Conservation (phyloP, 768 basidiomycete species). For the Botryobasidium botryosum region DNA sequence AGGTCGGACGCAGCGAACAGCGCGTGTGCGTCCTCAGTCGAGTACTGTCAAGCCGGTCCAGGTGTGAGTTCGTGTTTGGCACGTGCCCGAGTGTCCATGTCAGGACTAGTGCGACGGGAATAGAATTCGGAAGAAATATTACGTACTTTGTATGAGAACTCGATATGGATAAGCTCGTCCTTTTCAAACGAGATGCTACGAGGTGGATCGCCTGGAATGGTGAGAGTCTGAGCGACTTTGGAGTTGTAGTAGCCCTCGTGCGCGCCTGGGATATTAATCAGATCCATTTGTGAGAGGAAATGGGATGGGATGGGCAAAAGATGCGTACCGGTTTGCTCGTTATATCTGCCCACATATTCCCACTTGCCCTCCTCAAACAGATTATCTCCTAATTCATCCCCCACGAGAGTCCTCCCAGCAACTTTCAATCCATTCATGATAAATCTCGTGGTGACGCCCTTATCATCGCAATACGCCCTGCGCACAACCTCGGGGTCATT, state of each 20-base stretch:
- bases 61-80: not conserved
- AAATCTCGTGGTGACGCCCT: constrained; percentile 55
- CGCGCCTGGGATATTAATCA: constrained; percentile 31
- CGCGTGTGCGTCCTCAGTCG: constrained; percentile 44
- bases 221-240: constrained; percentile 39
- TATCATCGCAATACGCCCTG: constrained; percentile 68
- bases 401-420: constrained; percentile 50
- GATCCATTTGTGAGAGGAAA: not conserved
- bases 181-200: constrained; percentile 35
- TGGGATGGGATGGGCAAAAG: not conserved
- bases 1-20: constrained; percentile 63
- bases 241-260: constrained; percentile 79
- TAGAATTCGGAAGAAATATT: not conserved
- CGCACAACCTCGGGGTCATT: constrained; percentile 57
- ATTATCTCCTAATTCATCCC: constrained; percentile 28
- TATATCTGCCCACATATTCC: constrained; percentile 50
- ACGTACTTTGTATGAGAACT: constrained; percentile 72
- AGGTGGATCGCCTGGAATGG: constrained; percentile 14
- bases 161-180: constrained; percentile 70
- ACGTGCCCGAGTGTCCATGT: not conserved
- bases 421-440: constrained; percentile 72
- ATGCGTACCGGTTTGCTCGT: constrained; percentile 22
- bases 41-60: constrained; percentile 38
- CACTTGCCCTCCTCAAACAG: constrained; percentile 47
- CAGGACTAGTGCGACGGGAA: not conserved